phyloP scores from a whole-genome alignment of 139 green algal species.

The Chlorella ohadii region DNA sequence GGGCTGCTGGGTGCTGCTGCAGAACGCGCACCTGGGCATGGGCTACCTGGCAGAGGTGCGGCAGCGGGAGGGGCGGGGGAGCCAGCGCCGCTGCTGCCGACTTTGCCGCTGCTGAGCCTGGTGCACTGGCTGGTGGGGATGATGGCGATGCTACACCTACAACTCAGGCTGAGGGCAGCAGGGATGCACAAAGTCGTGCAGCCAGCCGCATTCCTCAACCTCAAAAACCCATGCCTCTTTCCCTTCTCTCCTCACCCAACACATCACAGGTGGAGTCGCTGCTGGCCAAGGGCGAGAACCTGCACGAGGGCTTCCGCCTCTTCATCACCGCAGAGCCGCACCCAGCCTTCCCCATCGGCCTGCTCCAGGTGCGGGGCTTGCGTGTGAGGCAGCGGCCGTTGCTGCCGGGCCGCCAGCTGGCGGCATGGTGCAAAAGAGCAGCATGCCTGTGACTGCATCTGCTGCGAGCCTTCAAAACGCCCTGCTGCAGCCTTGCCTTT shows the following conservation, averaged over 20 bases:
- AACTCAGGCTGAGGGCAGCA: no score
- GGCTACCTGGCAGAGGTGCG: constrained; percentile 85
- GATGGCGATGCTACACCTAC: no score
- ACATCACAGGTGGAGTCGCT: constrained; percentile 79
- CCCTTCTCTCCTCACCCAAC: neutral
- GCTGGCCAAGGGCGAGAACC: constrained; percentile 67
- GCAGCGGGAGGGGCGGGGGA: neutral
- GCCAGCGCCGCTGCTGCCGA: no score
- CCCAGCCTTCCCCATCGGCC: constrained; percentile 91
- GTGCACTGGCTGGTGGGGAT: neutral
- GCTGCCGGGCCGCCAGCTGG: neutral
- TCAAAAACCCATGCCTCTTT: no score
- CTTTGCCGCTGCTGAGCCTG: neutral
- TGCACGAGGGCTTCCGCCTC: constrained; percentile 86
- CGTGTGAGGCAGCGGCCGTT: neutral
- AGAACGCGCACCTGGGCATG: constrained; percentile 96
- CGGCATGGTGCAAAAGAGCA: neutral
- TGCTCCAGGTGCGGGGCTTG: constrained; percentile 86
- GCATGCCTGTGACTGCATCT: neutral
- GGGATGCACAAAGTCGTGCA: no score
- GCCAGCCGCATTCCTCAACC: no score
- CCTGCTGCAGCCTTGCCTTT: no score
- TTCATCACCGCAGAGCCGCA: constrained; percentile 96
- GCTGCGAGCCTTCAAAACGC: no score
- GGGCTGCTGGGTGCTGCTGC: constrained; percentile 96